phyloP scores from a whole-genome alignment of 495 filamentous ascomycete species.

The Aspergillus kassunensis region DNA sequence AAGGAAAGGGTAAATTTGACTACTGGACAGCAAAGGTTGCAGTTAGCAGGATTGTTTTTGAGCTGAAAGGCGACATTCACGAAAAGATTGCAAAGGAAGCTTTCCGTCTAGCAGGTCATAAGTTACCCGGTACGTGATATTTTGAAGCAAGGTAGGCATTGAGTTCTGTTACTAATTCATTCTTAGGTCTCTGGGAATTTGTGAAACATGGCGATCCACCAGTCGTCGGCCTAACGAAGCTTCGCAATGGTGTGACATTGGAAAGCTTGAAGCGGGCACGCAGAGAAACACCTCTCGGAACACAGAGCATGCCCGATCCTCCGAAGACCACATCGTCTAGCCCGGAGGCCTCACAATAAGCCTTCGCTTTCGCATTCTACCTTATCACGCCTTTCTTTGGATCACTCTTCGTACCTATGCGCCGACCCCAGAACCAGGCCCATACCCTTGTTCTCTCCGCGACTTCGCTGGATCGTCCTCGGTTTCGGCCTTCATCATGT shows the following conservation, averaged over 20 bases:
- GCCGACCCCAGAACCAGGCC: conserved; percentile 53
- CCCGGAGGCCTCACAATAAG: conserved; percentile 40
- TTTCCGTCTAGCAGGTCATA: conserved; percentile 89
- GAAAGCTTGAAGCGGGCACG: conserved; percentile 74
- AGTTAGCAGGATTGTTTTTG: conserved; percentile 85
- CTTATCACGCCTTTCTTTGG: conserved; percentile 13
- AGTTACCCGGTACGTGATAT: conserved; percentile 77
- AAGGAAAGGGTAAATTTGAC: conserved; percentile 96
- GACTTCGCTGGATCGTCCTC: conserved; percentile 38
- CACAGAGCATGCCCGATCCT: conserved; percentile 27
- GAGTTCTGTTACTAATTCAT: conserved; percentile 19
- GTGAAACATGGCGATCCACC: conserved; percentile 89
- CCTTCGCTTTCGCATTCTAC: conserved; percentile 6
- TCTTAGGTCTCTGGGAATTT: conserved; percentile 82
- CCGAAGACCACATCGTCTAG: conserved; percentile 38
- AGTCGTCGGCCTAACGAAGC: conserved; percentile 88
- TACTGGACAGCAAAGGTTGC: conserved; percentile 88
- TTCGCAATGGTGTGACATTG: conserved; percentile 73
- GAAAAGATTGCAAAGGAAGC: conserved; percentile 93
- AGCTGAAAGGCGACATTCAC: conserved; percentile 86
- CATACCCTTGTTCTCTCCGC: conserved; percentile 59
- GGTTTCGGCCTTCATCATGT: conserved; percentile 38
- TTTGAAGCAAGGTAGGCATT: background rate
- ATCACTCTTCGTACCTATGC: conserved; percentile 33
- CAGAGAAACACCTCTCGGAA: conserved; percentile 55